These are phyloP conservation scores for Alternaria gansuensis DNA, from an alignment of 2,329 filamentous ascomycete species.

Conservation along the genomic window DNA sequence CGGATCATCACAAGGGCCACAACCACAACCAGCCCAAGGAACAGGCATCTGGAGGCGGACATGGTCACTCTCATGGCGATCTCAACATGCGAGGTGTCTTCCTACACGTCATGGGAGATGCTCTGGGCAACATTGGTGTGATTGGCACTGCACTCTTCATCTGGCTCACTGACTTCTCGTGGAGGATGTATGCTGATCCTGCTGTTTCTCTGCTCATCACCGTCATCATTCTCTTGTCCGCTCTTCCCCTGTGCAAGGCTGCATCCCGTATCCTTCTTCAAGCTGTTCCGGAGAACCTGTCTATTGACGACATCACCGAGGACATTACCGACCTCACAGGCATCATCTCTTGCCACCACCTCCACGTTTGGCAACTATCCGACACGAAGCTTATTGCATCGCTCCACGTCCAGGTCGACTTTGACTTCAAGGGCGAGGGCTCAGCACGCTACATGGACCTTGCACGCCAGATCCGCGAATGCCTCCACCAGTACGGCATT, in stretches of 20 bases:
- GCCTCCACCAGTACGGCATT: slow-evolving; percentile 93
- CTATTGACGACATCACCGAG: slow-evolving; percentile 87
- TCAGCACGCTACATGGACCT: slow-evolving; percentile 87
- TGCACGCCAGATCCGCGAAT: slow-evolving; percentile 81
- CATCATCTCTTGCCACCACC: slow-evolving; percentile 89
- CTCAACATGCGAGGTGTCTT: slow-evolving; percentile 91
- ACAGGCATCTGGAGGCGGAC: slow-evolving; percentile 65
- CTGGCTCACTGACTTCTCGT: slow-evolving; percentile 84
- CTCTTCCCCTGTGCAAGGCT: slow-evolving; percentile 79
- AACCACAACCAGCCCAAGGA: slow-evolving; percentile 81
- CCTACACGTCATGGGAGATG: slow-evolving; percentile 78
- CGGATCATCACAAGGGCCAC: slow-evolving; percentile 70
- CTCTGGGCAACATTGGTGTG: slow-evolving; percentile 85
- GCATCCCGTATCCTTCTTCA: slow-evolving; percentile 90
- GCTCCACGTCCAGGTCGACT: slow-evolving; percentile 90
- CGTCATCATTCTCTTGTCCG: slow-evolving; percentile 74
- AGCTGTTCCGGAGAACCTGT: slow-evolving; percentile 88
- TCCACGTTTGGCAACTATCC: slow-evolving; percentile 97
- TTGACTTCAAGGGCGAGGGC: slow-evolving; percentile 84
- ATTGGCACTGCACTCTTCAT: slow-evolving; percentile 86
- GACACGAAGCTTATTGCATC: slow-evolving; percentile 94
- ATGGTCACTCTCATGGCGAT: slow-evolving; percentile 82
- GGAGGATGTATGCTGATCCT: slow-evolving; percentile 88
- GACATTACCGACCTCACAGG: slow-evolving; percentile 88
- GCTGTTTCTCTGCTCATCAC: slow-evolving; percentile 94